Evolutionary conservation across 2,329 filamentous ascomycete genomes (phyloP).

Genomic region (Penicillium sp.): DNA sequence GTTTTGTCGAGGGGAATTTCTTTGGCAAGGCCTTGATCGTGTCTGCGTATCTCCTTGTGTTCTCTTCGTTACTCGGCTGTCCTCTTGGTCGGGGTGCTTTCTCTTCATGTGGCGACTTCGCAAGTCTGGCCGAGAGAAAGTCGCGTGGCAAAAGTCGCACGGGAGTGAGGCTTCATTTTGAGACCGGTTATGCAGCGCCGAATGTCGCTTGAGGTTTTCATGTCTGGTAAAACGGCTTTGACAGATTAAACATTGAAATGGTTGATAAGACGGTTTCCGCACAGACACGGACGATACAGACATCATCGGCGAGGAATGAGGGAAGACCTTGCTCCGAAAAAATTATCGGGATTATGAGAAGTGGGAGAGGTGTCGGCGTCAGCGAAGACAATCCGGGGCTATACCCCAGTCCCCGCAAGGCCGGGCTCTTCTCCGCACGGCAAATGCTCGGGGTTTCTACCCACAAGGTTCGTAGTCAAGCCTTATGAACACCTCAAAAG

Average conservation of each 20-base stretch:
- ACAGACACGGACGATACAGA: not conserved
- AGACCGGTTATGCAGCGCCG: slow-evolving; percentile 43
- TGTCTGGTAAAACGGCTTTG: slow-evolving; percentile 44
- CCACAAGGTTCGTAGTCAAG: not conserved
- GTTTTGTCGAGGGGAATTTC: not conserved
- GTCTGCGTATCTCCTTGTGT: not conserved
- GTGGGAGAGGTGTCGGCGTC: not conserved
- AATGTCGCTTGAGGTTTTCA: slow-evolving; percentile 50
- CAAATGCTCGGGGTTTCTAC: not conserved
- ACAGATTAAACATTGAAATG: slow-evolving; percentile 48
- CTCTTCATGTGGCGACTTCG: slow-evolving; percentile 48
- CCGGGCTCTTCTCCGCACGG: not conserved
- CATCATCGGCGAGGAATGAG: not conserved
- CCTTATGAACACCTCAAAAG: not conserved
- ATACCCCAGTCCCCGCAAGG: slow-evolving; percentile 1
- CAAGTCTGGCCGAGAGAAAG: slow-evolving; percentile 48
- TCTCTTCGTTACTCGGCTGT: slow-evolving; percentile 12
- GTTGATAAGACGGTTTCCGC: slow-evolving; percentile 29
- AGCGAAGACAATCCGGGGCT: slow-evolving; percentile 1
- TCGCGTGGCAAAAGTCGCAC: slow-evolving; percentile 44
- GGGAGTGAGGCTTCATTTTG: slow-evolving; percentile 33
- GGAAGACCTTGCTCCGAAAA: not conserved
- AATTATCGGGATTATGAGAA: not conserved
- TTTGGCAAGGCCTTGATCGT: not conserved
- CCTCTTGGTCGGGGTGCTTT: slow-evolving; percentile 41